Evolutionary conservation across 2,329 filamentous ascomycete genomes (phyloP), one percentile per base, ranked within the genome.

Genomic region (Xylariales sp.): DNA sequence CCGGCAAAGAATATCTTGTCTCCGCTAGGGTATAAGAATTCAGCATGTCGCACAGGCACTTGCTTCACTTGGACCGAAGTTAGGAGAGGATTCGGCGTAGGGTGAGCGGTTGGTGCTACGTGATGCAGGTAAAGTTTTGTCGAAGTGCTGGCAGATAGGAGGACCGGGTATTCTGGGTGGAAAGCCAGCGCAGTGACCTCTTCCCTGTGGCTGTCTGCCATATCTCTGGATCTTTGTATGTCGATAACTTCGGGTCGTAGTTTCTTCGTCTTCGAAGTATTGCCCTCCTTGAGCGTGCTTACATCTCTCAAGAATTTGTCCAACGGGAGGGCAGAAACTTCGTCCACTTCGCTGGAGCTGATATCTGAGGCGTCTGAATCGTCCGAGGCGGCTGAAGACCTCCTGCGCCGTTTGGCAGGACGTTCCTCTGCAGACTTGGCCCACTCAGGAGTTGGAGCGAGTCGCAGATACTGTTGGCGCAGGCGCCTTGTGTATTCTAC

Each of bases 81-180:
- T 40, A 97, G 74, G 27, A 90, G 80, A 6, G 91, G 93, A 59
- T 97, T 94, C 14, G 89, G 87, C 23, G 79, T 84, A 24, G 84
- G 83, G 53, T 78, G 78, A 17, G 83, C 84, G 36, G 77, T 78
- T 29, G 84, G 85, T 27, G 85, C 83, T 50, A 97, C 79, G 59
- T 96, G 90, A 62, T 98, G 90, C 31, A 98, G 75, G 60, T 85
- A 89, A 38, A 97, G 74, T 5, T 90, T 85, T 15, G 88, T 88
- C 36, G 88, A 86, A 38, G 83, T 84, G 42, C 90, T 93, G 11
- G 89, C 88, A 17, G 93, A 95, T 41, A 97, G 78, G 19, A 98
- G 78, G 13, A 98, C 81, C 5, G 93, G 88, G 56, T 89, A 85
- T 49, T 81, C 73, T 20, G 91, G 89, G 63, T 98, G 93, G 73